These are phyloP conservation scores for Sideroxylon spinosum DNA, from an alignment of 179 eudicot genomes.

Conservation along the genomic window DNA sequence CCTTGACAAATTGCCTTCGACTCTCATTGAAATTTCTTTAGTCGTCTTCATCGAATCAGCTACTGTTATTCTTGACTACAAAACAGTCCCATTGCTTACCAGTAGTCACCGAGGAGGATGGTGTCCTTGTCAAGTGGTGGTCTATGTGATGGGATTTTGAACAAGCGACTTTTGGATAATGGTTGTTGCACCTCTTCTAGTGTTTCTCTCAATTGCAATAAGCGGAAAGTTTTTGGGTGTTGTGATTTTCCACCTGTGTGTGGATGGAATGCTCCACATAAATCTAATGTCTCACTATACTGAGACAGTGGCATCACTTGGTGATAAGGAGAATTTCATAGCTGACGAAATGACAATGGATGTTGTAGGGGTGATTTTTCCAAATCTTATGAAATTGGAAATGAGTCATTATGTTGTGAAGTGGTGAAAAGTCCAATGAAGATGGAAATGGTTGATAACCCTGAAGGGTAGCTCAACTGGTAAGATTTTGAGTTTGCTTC, in stretches of 20 bases:
- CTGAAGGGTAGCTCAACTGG: no score
- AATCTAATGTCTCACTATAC: conserved; percentile 14
- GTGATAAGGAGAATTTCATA: conserved; percentile 13
- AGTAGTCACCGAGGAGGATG: conserved; percentile 18
- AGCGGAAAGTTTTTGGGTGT: conserved; percentile 50
- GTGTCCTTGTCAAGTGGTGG: conserved; percentile 17
- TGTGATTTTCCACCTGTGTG: conserved; percentile 67
- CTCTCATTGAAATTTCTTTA: no score
- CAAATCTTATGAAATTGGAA: conserved; percentile 12
- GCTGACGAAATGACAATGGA: conserved; percentile 10
- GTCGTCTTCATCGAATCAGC: not conserved
- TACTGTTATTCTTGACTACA: not conserved
- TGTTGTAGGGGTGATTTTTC: conserved; percentile 18
- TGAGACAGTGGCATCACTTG: conserved; percentile 14
- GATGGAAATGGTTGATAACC: conserved; percentile 9
- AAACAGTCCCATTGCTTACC: not conserved
- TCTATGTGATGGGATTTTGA: conserved; percentile 10
- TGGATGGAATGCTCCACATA: conserved; percentile 35
- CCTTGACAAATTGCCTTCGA: no score
- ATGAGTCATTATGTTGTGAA: not conserved
- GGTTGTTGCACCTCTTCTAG: conserved; percentile 15
- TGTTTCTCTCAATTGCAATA: conserved; percentile 43
- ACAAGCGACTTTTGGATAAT: conserved; percentile 19
- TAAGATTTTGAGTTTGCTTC: no score
- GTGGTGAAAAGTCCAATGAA: conserved; percentile 6